These are phyloP conservation scores for Pseudogymnoascus sp. DNA, from an alignment of 2,329 filamentous ascomycete species.

Conservation along the genomic window DNA sequence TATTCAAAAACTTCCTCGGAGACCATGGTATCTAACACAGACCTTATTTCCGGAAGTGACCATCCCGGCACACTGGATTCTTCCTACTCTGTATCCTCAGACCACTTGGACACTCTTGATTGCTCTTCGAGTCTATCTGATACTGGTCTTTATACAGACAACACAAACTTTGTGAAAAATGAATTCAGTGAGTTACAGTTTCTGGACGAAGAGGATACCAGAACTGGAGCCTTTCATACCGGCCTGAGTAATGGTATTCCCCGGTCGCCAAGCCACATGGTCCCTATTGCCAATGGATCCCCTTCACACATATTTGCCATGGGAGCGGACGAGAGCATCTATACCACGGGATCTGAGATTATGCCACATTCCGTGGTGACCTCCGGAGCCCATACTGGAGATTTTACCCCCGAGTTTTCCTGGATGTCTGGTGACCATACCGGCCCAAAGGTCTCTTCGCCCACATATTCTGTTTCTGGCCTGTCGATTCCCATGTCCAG, in stretches of 20 bases:
- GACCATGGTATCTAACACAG: conserved; percentile 24
- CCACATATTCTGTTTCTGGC: conserved; percentile 17
- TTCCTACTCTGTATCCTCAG: conserved; percentile 27
- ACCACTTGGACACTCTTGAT: conserved; percentile 26
- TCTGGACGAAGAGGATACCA: conserved; percentile 23
- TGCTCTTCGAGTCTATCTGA: conserved; percentile 27
- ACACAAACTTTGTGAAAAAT: conserved; percentile 24
- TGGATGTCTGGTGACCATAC: conserved; percentile 23
- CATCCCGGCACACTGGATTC: conserved; percentile 25
- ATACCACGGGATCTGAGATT: conserved; percentile 18
- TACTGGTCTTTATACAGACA: conserved; percentile 24
- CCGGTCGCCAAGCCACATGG: conserved; percentile 15
- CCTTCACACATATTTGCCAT: conserved; percentile 4
- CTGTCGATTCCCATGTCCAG: conserved; percentile 20
- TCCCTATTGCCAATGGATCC: conserved; percentile 18
- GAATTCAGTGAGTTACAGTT: conserved; percentile 25
- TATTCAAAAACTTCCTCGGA: conserved; percentile 26
- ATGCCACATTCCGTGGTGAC: conserved; percentile 6
- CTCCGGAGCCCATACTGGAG: conserved; percentile 15
- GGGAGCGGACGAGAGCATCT: conserved; percentile 4
- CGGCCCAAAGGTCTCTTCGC: conserved; percentile 22
- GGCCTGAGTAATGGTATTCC: conserved; percentile 20
- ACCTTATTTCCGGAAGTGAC: conserved; percentile 20
- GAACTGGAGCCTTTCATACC: conserved; percentile 16
- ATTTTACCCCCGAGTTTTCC: conserved; percentile 19